These are phyloP conservation scores for Alternaria sp. DNA, from an alignment of 2,329 filamentous ascomycete genomes.

Conservation along the genomic window DNA sequence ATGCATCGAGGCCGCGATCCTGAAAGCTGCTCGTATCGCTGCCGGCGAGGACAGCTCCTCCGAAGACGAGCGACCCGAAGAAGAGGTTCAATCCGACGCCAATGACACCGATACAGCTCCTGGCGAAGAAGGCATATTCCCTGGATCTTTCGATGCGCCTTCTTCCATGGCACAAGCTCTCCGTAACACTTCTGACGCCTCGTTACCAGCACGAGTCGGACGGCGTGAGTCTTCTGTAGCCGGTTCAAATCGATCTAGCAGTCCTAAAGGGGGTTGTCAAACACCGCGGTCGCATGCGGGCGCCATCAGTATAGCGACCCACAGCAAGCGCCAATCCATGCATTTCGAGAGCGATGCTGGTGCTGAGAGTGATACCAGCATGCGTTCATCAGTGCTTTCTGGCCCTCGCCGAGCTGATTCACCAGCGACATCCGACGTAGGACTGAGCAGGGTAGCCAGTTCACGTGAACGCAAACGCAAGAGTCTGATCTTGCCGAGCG, in stretches of 20 bases:
- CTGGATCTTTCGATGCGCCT: slow-evolving; percentile 64
- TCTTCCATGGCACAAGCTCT: slow-evolving; percentile 65
- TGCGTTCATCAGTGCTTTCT: slow-evolving; percentile 79
- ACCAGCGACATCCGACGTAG: slow-evolving; percentile 80
- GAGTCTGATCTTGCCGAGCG: slow-evolving; percentile 81
- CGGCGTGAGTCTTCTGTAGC: slow-evolving; percentile 67
- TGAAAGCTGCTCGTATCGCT: slow-evolving; percentile 86
- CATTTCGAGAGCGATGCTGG: slow-evolving; percentile 82
- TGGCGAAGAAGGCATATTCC: slow-evolving; percentile 63
- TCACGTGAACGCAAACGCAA: slow-evolving; percentile 83
- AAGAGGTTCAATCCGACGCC: slow-evolving; percentile 57
- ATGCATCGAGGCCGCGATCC: slow-evolving; percentile 90
- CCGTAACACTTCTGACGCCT: slow-evolving; percentile 60
- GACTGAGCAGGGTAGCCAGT: slow-evolving; percentile 76
- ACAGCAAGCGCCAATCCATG: slow-evolving; percentile 78
- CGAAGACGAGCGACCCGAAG: slow-evolving; percentile 51
- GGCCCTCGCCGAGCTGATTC: slow-evolving; percentile 81
- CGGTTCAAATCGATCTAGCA: slow-evolving; percentile 83
- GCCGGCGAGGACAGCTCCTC: slow-evolving; percentile 85
- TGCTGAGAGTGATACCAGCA: slow-evolving; percentile 86
- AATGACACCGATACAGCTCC: slow-evolving; percentile 47
- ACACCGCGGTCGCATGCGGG: slow-evolving; percentile 85
- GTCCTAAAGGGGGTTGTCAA: slow-evolving; percentile 80
- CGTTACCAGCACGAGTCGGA: slow-evolving; percentile 53
- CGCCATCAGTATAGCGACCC: slow-evolving; percentile 60